Conservation (phyloP, 306 rosid species). For the Amphicarpaea edgeworthii region DNA sequence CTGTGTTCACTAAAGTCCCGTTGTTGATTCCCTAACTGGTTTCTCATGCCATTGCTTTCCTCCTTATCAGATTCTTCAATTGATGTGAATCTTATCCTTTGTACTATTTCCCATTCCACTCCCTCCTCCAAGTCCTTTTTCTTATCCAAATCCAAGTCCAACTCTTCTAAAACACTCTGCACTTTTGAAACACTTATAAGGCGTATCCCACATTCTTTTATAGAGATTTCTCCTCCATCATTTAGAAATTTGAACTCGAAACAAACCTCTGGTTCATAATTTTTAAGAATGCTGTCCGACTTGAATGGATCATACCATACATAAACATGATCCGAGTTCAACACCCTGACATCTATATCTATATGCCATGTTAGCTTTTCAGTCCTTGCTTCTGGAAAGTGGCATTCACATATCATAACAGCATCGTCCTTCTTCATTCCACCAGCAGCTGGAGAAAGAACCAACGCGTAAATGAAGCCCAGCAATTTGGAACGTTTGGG, state of each 20-base stretch:
- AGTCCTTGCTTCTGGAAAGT: not conserved
- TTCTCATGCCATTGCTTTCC: not conserved
- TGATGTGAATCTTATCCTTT: too few relatives aligned
- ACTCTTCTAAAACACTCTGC: not conserved
- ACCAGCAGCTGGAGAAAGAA: constrained; percentile 37
- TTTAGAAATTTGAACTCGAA: constrained; percentile 28
- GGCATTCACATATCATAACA: constrained; percentile 5
- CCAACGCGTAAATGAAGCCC: constrained; percentile 40
- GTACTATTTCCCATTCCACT: not conserved
- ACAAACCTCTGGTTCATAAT: not conserved
- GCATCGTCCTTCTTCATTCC: not conserved
- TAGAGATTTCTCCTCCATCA: too few relatives aligned
- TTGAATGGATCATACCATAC: constrained; percentile 52
- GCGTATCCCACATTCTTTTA: constrained; percentile 36
- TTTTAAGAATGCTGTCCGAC: constrained; percentile 26
- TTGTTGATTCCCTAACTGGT: not conserved
- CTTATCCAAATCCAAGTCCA: not conserved
- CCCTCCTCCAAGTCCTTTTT: not conserved
- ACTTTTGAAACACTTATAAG: not conserved
- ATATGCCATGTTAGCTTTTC: not conserved
- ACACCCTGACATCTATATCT: not conserved
- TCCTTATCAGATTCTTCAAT: too few relatives aligned
- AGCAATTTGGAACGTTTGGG: not conserved
- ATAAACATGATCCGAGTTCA: constrained; percentile 43
- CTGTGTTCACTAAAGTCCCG: not conserved